Evolutionary conservation across 345 rosid species (phyloP).

Genomic region (Jatropha curcas): DNA sequence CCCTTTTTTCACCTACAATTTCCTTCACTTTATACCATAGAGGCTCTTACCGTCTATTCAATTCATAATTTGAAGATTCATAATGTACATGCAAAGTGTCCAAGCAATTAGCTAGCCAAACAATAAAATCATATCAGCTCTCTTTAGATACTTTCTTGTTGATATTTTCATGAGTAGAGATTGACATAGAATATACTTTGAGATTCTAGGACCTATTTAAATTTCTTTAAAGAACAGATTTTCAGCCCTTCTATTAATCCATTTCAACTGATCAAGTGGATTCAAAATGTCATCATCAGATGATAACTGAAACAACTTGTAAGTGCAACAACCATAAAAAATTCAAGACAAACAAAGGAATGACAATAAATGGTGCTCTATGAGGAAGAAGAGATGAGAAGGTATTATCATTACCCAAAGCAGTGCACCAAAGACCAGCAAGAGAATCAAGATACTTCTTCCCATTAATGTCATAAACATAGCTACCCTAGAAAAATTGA

Average conservation of each 20-base stretch:
- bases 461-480: constrained; percentile 74
- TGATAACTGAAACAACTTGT: not conserved
- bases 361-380: not conserved
- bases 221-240: not conserved
- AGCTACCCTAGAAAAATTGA: constrained; percentile 61
- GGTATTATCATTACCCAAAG: constrained; percentile 56
- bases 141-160: too few relatives aligned
- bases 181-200: too few relatives aligned
- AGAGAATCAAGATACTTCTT: constrained; percentile 95
- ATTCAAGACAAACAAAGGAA: not conserved
- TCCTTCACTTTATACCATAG: not conserved
- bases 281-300: not conserved
- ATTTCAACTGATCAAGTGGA: not conserved
- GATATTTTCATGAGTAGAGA: too few relatives aligned
- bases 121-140: too few relatives aligned
- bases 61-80: too few relatives aligned
- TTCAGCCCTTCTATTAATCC: not conserved
- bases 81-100: too few relatives aligned
- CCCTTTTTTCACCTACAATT: not conserved
- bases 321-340: not conserved
- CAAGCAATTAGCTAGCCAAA: too few relatives aligned
- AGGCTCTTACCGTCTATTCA: not conserved
- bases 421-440: constrained; percentile 97
- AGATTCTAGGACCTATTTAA: not conserved
- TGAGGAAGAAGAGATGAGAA: not conserved